phyloP scores from a whole-genome alignment of 2,329 filamentous ascomycete species.

The Byssoonygena ceratinophila region DNA sequence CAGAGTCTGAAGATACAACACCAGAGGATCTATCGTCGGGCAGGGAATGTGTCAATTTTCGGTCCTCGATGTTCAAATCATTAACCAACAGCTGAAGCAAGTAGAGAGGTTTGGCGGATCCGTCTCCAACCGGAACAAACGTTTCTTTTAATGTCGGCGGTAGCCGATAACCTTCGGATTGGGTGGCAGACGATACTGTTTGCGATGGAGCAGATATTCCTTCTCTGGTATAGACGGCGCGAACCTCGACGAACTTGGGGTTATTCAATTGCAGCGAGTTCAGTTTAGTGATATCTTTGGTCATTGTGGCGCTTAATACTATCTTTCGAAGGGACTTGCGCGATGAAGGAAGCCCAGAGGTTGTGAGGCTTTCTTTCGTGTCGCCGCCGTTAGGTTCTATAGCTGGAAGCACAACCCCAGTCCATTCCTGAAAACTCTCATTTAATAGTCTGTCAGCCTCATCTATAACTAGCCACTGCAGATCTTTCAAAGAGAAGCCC shows the following conservation, averaged over 20 bases:
- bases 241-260: constrained; percentile 66
- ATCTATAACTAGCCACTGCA: constrained; percentile 84
- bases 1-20: constrained; percentile 28
- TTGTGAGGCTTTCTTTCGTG: no score
- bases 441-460: constrained; percentile 87
- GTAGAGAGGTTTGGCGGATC: constrained; percentile 68
- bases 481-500: constrained; percentile 65
- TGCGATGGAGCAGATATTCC: neutral
- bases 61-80: constrained; percentile 23
- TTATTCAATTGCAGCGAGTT: constrained; percentile 60
- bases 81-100: constrained; percentile 62
- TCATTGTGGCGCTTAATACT: constrained; percentile 86
- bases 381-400: constrained; percentile 44
- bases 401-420: constrained; percentile 55
- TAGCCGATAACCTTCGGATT: constrained; percentile 43
- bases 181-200: constrained; percentile 37
- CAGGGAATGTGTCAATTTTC: neutral
- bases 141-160: constrained; percentile 55
- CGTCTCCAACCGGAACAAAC: constrained; percentile 58
- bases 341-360: no score
- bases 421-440: constrained; percentile 88
- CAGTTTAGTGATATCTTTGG: constrained; percentile 69
- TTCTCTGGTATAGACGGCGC: neutral
- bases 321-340: constrained; percentile 57
- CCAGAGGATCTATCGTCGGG: neutral